Evolutionary conservation across 495 filamentous ascomycete species (phyloP).

Genomic region (Pyronema domesticum): DNA sequence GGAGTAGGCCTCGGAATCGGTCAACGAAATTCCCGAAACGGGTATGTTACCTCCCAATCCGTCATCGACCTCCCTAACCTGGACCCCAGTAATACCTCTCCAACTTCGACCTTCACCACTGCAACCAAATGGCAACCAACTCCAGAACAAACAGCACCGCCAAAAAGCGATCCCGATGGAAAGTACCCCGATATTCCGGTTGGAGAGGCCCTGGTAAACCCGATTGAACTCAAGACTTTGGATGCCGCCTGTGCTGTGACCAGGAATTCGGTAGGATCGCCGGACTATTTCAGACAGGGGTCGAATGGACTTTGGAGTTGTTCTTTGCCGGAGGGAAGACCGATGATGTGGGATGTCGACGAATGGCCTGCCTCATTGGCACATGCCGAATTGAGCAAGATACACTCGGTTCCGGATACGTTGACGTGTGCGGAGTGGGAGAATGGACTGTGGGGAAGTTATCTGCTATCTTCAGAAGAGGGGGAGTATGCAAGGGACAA

Average conservation of each 20-base stretch:
- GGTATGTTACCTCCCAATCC: not conserved
- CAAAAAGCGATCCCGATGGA: conserved; percentile 13
- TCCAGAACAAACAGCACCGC: conserved; percentile 16
- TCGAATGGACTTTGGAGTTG: conserved; percentile 17
- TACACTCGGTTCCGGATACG: conserved; percentile 6
- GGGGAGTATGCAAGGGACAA: conserved; percentile 8
- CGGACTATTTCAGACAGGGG: conserved; percentile 14
- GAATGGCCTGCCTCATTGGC: not conserved
- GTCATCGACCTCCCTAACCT: too few species aligned
- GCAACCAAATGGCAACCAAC: conserved; percentile 6
- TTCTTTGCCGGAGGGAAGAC: conserved; percentile 5
- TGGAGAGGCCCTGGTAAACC: conserved; percentile 6
- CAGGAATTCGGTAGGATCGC: not conserved
- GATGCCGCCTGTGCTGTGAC: conserved; percentile 5
- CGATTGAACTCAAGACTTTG: conserved; percentile 6
- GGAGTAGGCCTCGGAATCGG: conserved; percentile 20
- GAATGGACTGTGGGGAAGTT: conserved; percentile 14
- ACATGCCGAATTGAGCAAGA: conserved; percentile 6
- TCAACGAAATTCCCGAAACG: not conserved
- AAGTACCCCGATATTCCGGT: conserved; percentile 16
- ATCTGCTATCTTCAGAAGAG: conserved; percentile 10
- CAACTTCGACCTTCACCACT: not conserved
- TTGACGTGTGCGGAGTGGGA: conserved; percentile 12
- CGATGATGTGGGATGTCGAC: conserved; percentile 13
- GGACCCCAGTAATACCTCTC: not conserved